Percentiles rank a stretch among this genome's conserved stretches.
Evolutionary conservation across 352 stramenopile genomes (phyloP).

Genomic region (Peronospora tabacina): DNA sequence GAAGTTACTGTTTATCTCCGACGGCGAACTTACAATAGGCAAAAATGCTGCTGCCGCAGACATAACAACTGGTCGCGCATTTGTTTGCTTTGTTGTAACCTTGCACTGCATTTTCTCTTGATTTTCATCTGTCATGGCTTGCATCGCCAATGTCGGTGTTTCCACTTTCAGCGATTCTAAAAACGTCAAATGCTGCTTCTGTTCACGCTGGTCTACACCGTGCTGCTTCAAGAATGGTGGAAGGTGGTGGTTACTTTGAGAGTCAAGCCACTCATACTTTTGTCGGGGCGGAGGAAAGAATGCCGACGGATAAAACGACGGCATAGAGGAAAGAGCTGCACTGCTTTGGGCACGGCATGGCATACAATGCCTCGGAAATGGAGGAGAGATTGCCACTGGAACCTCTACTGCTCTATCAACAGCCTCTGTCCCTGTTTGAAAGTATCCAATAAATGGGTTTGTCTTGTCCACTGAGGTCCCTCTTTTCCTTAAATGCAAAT

Average conservation of each 20-base stretch:
- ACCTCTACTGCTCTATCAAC: not conserved
- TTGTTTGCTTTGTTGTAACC: slow-evolving; percentile 20
- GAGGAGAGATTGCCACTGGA: slow-evolving; percentile 1
- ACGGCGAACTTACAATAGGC: slow-evolving; percentile 17
- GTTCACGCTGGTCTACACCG: slow-evolving; percentile 16
- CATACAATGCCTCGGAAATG: slow-evolving; percentile 18
- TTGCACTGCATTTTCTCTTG: slow-evolving; percentile 7
- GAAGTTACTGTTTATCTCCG: slow-evolving; percentile 4
- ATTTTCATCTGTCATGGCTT: slow-evolving; percentile 12
- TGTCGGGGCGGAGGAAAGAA: slow-evolving; percentile 41
- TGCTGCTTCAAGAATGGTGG: slow-evolving; percentile 35
- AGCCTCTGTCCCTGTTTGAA: slow-evolving; percentile 46
- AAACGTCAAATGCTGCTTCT: slow-evolving; percentile 21
- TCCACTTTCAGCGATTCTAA: slow-evolving; percentile 25
- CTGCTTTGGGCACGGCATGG: slow-evolving; percentile 33
- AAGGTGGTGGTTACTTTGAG: slow-evolving; percentile 27
- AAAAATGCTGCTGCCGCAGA: slow-evolving; percentile 12
- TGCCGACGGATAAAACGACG: slow-evolving; percentile 32
- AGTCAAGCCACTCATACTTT: slow-evolving; percentile 43
- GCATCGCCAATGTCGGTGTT: slow-evolving; percentile 8
- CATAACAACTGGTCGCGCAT: slow-evolving; percentile 19
- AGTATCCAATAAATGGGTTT: slow-evolving; percentile 84
- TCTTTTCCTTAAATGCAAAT: slow-evolving; percentile 34
- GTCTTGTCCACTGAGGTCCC: slow-evolving; percentile 69
- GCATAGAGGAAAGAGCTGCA: slow-evolving; percentile 26